Evolutionary conservation across 352 stramenopile species (phyloP), one percentile per base, ranked within the genome.

Genomic region (Nothophytophthora sp.): DNA sequence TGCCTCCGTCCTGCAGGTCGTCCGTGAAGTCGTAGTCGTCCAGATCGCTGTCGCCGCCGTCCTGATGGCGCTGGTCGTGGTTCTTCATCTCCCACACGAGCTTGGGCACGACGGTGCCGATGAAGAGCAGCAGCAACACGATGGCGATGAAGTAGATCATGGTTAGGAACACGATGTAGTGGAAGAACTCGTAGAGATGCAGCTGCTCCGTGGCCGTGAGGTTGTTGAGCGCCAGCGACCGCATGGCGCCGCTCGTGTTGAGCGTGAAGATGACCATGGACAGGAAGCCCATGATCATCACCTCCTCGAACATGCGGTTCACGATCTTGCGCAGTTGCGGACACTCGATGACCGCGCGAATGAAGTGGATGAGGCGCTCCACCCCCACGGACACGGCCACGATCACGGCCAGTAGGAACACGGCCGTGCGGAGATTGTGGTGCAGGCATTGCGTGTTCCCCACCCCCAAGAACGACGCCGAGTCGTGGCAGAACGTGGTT

Each of bases 71-170:
- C 12, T 76, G 27, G 2, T 72, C 43, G 0, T 51, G 30, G 5
- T 77, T 61, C 11, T 79, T 64, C 8, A 70, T 73, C 37, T 82
- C 60, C 82, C 82, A 95, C 5, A 95, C 65, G 19, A 93, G 45
- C 39, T 89, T 88, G 0, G 85, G 85, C 30, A 88, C 81, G 38
- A 95, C 85, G 0, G 85, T 95, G 38, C 82, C 85, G 34, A 92
- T 77, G 48, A 95, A 88, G 8, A 95, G 62, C 32, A 95, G 69
- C 24, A 91, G 67, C 20, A 95, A 45, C 55, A 95, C 80, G 52
- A 95, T 92, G n/a, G 81, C 15, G 38, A 95, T 92, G 50, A 90
- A 95, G 76, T 92, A 95, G 44, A 95, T 90, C 72, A 92, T 92
- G 5, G 82, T 92, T 16, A 95, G 67, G 51, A 95, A 95, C 35